Evolutionary conservation across 148 eudicot species (phyloP), one percentile per base, ranked within the genome.

Genomic region (Bassia scoparia): DNA sequence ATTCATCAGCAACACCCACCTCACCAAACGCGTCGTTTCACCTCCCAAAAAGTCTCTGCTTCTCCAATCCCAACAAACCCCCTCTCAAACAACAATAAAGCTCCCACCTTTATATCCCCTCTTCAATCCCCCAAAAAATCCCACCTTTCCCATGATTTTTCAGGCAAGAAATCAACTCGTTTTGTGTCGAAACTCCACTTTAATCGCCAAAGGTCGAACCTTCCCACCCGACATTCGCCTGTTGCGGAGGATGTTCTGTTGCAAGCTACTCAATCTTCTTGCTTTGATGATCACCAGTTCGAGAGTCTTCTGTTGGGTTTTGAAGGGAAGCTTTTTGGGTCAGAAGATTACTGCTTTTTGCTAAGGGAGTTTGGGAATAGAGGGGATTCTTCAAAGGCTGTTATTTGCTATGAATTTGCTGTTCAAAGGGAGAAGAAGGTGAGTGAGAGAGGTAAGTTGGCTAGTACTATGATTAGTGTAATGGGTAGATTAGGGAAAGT

Each of bases 401-500:
- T 91, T 8, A 77, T 70, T 3, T 95, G 97, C 70, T 95, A 88
- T 52, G 86, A 88, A 17, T 91, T 91, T 54, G 92, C 96, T 0
- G 75, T 91, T 29, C 26, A 52, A 0, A 78, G 92, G 1, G 97
- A 91, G 71, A 78, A 54, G 55, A 76, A 86, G 61, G 68, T 80
- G 2, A 76, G 79, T 71, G 96, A 91, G 72, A 86, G 79, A 75
- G 98, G 98, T 76, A 95, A 88, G 73, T 65, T 95, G 34, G 96
- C 90, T 27, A 91, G 93, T 82, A 76, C 97, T 23, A 88, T 95
- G 93, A 95, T 95, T 79, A 95, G 98, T 80, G 86, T 89, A 5
- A 83, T 95, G 84, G 98, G 98, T 81, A 86, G 98, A 72, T 81
- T 88, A 26, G 97, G 97, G 7, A 91, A 91, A 61, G 92, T 87